phyloP scores from a whole-genome alignment of 75 land plant genomes.

The Selaginella tamariscina region DNA sequence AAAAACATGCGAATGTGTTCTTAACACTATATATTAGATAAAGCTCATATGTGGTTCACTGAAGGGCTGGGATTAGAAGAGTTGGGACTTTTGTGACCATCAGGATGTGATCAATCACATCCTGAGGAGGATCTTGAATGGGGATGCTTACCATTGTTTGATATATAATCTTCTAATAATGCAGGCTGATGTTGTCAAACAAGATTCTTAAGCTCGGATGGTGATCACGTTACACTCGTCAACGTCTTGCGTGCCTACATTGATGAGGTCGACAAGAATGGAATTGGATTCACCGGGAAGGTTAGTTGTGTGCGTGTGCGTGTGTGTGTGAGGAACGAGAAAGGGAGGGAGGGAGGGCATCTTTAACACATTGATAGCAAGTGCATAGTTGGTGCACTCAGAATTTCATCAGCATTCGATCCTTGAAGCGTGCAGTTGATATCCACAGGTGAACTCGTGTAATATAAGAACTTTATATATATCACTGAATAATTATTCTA shows the following conservation, averaged over 20 bases:
- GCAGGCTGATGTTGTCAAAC: slow-evolving; percentile 8
- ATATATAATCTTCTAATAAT: not conserved
- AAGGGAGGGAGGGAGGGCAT: slow-evolving; percentile 23
- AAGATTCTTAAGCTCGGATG: slow-evolving; percentile 54
- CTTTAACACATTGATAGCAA: slow-evolving; percentile 15
- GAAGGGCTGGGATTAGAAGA: not conserved
- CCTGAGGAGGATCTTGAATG: not conserved
- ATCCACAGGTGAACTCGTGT: slow-evolving; percentile 81
- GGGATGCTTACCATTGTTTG: not conserved
- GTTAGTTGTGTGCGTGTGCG: not conserved
- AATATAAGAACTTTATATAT: too few species aligned
- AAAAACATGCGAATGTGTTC: too few species aligned
- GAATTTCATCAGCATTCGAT: slow-evolving; percentile 71
- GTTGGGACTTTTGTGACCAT: not conserved
- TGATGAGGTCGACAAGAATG: slow-evolving; percentile 18
- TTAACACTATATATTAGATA: not conserved
- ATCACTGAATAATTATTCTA: too few species aligned
- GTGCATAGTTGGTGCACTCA: slow-evolving; percentile 72
- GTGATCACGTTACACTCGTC: slow-evolving; percentile 72
- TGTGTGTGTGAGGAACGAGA: not conserved
- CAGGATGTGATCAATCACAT: not conserved
- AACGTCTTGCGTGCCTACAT: slow-evolving; percentile 48
- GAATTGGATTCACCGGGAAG: not conserved
- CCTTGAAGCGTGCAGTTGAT: slow-evolving; percentile 66
- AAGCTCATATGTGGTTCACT: not conserved